phyloP scores from a whole-genome alignment of 2,329 filamentous ascomycete genomes.

The Xylaria hypoxylon region DNA sequence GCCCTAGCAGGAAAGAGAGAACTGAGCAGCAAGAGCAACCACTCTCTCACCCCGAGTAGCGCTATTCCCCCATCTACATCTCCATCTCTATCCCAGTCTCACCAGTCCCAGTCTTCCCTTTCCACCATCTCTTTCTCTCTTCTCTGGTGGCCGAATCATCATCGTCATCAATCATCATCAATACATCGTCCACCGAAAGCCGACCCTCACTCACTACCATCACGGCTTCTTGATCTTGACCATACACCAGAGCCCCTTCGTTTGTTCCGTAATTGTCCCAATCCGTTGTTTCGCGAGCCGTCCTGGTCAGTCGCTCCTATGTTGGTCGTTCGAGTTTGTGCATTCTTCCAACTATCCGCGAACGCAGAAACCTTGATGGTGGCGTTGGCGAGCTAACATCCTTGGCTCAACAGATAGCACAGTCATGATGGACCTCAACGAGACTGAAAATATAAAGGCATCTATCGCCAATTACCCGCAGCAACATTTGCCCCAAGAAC shows the following conservation, averaged over 20 bases:
- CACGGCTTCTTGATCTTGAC: not conserved
- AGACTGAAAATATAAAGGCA: constrained; percentile 7
- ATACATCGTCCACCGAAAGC: not conserved
- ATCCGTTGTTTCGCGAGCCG: not conserved
- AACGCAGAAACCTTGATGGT: not conserved
- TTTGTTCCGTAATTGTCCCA: not conserved
- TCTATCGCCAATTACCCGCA: not conserved
- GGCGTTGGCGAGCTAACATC: not conserved
- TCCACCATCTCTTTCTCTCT: not conserved
- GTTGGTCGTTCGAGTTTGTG: not conserved
- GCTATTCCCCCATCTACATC: not conserved
- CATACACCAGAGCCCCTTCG: not conserved
- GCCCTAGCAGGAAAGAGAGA: not conserved
- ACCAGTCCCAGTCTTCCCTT: not conserved
- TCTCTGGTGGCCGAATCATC: not conserved
- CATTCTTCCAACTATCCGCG: not conserved
- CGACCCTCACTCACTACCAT: constrained; percentile 2
- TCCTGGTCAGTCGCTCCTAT: constrained; percentile 2
- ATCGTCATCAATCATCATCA: not conserved
- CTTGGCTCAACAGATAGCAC: not conserved
- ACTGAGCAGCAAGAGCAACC: not conserved
- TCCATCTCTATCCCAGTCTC: not conserved
- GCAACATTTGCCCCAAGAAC: not conserved
- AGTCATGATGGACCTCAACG: constrained; percentile 28
- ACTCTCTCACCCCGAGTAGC: no score